A percentile compares a stretch with the other conserved stretches of the same genome.
phyloP scores from a whole-genome alignment of 768 basidiomycete species.

The Tylopilus intermedius region DNA sequence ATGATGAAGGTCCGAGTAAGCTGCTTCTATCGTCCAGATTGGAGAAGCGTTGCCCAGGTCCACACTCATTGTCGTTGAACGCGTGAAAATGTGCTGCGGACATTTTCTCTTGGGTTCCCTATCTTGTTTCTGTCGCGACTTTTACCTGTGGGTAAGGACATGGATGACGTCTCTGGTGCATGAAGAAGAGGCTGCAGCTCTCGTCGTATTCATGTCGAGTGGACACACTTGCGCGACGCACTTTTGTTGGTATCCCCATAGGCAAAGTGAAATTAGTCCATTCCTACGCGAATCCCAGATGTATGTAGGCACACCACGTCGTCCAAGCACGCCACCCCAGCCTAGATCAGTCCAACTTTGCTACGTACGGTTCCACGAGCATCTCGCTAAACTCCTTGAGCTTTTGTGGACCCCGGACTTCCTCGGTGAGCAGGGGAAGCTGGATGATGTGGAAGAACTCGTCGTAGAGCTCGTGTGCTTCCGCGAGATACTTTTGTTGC shows the following conservation, averaged over 20 bases:
- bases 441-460: conserved; percentile 97
- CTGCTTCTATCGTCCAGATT: neutral
- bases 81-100: too few relatives aligned
- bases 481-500: conserved; percentile 96
- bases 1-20: neutral
- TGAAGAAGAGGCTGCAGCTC: too few relatives aligned
- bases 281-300: neutral
- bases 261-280: conserved; percentile 6
- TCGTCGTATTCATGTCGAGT: too few relatives aligned
- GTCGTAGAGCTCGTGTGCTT: conserved; percentile 95
- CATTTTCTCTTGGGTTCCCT: too few relatives aligned
- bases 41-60: neutral
- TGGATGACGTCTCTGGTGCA: too few relatives aligned
- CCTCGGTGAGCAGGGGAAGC: conserved; percentile 91
- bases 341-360: conserved; percentile 31
- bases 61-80: too few relatives aligned
- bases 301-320: neutral
- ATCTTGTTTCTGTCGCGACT: neutral
- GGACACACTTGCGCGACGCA: neutral
- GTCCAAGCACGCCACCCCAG: neutral
- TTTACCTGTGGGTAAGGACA: too few relatives aligned
- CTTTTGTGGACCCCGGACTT: conserved; percentile 93
- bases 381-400: conserved; percentile 90
- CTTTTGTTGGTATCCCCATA: conserved; percentile 10
- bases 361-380: conserved; percentile 77